A percentile compares a stretch with the other conserved stretches of the same genome.
These are phyloP conservation scores for Seiridium cupressi DNA, from an alignment of 2,329 filamentous ascomycete genomes.

Conservation along the genomic window DNA sequence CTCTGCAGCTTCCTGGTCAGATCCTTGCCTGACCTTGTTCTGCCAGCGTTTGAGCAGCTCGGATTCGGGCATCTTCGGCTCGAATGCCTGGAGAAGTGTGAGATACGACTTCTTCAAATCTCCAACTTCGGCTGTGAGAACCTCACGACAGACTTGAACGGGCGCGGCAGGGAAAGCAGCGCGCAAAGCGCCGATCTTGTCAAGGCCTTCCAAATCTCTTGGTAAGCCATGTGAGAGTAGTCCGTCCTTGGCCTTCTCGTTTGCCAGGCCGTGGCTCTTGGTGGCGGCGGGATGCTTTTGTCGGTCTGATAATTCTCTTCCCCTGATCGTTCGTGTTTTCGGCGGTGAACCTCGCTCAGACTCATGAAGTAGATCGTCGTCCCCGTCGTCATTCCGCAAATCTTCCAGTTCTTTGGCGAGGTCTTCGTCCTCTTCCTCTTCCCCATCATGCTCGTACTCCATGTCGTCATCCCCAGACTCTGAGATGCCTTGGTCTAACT, in stretches of 20 bases:
- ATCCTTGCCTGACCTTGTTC: not conserved
- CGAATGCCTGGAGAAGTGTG: constrained; percentile 29
- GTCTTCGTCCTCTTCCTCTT: constrained; percentile 30
- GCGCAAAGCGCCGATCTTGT: constrained; percentile 35
- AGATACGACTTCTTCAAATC: constrained; percentile 37
- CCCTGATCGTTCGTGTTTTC: not conserved
- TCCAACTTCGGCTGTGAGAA: constrained; percentile 30
- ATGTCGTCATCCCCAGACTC: constrained; percentile 9
- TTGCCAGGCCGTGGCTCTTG: not conserved
- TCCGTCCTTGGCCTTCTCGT: not conserved
- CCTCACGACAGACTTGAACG: constrained; percentile 31
- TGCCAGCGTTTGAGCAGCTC: constrained; percentile 11
- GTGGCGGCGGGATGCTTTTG: not conserved
- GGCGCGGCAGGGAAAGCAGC: constrained; percentile 42
- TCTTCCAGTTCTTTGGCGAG: constrained; percentile 42
- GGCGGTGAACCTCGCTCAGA: not conserved
- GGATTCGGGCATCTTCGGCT: constrained; percentile 23
- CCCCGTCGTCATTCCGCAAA: constrained; percentile 37
- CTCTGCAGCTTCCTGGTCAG: not conserved
- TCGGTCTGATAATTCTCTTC: not conserved
- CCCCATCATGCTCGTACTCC: constrained; percentile 16
- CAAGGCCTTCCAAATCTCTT: constrained; percentile 19
- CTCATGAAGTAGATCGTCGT: not conserved
- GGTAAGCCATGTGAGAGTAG: not conserved
- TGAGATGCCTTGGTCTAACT: not conserved